Percentiles rank a stretch among this genome's conserved stretches.
Conservation (phyloP, 768 basidiomycete species). For the Rhizopogon sp. region DNA sequence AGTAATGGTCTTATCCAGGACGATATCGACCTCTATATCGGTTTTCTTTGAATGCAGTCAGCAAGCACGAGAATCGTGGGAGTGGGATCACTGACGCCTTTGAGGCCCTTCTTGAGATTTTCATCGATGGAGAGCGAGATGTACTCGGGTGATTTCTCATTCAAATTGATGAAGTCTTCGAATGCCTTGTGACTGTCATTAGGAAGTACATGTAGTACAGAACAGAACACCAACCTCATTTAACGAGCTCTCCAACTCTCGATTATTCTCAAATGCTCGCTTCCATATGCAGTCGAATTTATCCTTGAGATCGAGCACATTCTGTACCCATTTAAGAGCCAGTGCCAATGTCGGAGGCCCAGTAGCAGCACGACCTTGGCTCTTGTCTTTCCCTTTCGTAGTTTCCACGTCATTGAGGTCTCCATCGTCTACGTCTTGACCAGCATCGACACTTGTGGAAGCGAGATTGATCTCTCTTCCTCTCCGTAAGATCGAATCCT, state of each 20-base stretch:
- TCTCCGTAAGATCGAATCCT: conserved; percentile 64
- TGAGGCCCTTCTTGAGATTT: conserved; percentile 89
- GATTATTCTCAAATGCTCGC: conserved; percentile 65
- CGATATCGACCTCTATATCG: conserved; percentile 82
- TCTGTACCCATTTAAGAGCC: conserved; percentile 92
- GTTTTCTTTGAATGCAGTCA: conserved; percentile 63
- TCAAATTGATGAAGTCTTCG: conserved; percentile 83
- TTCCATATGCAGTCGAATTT: conserved; percentile 78
- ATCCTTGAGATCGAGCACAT: conserved; percentile 87
- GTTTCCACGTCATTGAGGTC: conserved; percentile 32
- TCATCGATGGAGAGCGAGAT: conserved; percentile 98
- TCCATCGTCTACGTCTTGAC: conserved; percentile 29
- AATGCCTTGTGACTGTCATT: conserved; percentile 62
- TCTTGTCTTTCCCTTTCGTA: conserved; percentile 41
- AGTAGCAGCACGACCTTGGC: conserved; percentile 44
- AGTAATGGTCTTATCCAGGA: conserved; percentile 93
- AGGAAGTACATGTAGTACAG: neutral
- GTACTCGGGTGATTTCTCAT: conserved; percentile 86
- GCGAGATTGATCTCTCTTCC: conserved; percentile 77
- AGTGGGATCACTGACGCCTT: conserved; percentile 60
- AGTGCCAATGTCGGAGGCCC: conserved; percentile 40
- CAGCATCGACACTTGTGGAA: conserved; percentile 38
- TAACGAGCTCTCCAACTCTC: conserved; percentile 72
- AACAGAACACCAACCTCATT: conserved; percentile 60
- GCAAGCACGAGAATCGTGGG: conserved; percentile 3